Conservation (phyloP, 108 stramenopile species). For the Poteriospumella lacustris region DNA sequence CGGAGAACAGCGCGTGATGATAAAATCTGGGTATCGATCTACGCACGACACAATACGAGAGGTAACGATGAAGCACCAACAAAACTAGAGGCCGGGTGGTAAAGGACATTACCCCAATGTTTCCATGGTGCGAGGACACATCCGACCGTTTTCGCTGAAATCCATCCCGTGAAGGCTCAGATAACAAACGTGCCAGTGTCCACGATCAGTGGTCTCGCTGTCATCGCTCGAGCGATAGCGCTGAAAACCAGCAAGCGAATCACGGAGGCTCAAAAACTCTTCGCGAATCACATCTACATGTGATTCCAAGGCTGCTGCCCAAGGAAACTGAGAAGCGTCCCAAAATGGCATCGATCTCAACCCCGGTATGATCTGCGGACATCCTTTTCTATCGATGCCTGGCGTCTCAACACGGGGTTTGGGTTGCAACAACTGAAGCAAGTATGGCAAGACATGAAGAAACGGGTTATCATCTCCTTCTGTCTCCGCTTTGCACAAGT, state of each 20-base stretch:
- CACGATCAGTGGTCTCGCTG: slow-evolving; percentile 23
- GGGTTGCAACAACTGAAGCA: too few relatives aligned
- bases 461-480: too few relatives aligned
- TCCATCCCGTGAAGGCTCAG: slow-evolving; percentile 48
- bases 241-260: slow-evolving; percentile 30
- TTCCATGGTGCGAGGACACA: slow-evolving; percentile 41
- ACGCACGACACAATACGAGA: not conserved
- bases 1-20: slow-evolving; percentile 53
- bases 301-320: slow-evolving; percentile 23
- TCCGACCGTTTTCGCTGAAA: slow-evolving; percentile 33
- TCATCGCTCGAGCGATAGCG: slow-evolving; percentile 41
- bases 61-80: too few relatives aligned
- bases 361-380: slow-evolving; percentile 22
- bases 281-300: not conserved
- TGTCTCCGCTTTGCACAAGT: too few relatives aligned
- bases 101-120: too few relatives aligned
- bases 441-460: too few relatives aligned
- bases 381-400: too few relatives aligned
- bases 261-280: slow-evolving; percentile 32
- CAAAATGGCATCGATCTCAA: slow-evolving; percentile 10
- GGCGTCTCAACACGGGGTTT: too few relatives aligned
- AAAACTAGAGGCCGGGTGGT: too few relatives aligned
- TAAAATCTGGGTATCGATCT: slow-evolving; percentile 34
- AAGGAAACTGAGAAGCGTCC: not conserved
- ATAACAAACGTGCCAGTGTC: slow-evolving; percentile 59